phyloP scores from a whole-genome alignment of 2,329 filamentous ascomycete species.

The Penicillium freii region DNA sequence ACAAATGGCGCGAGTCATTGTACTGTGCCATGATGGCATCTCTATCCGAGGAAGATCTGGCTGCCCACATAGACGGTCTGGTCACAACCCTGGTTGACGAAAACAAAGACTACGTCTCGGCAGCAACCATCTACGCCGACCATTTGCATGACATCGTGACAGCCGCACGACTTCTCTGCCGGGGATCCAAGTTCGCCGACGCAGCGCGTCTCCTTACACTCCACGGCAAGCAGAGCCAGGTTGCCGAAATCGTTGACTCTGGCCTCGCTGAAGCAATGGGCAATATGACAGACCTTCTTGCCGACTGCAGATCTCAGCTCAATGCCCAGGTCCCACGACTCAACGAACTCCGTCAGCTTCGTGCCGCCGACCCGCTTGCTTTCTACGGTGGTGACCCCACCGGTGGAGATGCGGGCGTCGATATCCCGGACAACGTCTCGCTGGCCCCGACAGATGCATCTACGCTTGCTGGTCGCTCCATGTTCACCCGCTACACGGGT shows the following conservation, averaged over 20 bases:
- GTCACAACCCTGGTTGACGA: conserved; percentile 74
- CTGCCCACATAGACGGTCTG: conserved; percentile 68
- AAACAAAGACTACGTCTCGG: conserved; percentile 76
- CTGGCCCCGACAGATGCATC: conserved; percentile 80
- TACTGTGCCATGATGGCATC: conserved; percentile 71
- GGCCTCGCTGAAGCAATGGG: conserved; percentile 79
- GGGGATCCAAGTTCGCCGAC: conserved; percentile 81
- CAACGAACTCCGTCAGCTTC: conserved; percentile 74
- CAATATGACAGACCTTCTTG: conserved; percentile 82
- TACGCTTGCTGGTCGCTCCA: conserved; percentile 72
- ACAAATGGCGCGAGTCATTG: conserved; percentile 88
- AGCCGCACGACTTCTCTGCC: conserved; percentile 77
- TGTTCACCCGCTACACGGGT: conserved; percentile 91
- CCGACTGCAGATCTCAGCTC: conserved; percentile 86
- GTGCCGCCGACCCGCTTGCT: conserved; percentile 77
- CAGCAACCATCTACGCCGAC: conserved; percentile 76
- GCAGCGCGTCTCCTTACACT: conserved; percentile 75
- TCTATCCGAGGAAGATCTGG: conserved; percentile 59
- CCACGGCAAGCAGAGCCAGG: conserved; percentile 59
- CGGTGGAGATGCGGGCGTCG: conserved; percentile 54
- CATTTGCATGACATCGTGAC: conserved; percentile 70
- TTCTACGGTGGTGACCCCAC: conserved; percentile 79
- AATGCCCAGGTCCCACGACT: conserved; percentile 82
- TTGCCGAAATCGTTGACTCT: conserved; percentile 68
- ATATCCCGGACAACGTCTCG: conserved; percentile 89